phyloP scores from a whole-genome alignment of 768 basidiomycete species.

The Tephrocybe rancida region DNA sequence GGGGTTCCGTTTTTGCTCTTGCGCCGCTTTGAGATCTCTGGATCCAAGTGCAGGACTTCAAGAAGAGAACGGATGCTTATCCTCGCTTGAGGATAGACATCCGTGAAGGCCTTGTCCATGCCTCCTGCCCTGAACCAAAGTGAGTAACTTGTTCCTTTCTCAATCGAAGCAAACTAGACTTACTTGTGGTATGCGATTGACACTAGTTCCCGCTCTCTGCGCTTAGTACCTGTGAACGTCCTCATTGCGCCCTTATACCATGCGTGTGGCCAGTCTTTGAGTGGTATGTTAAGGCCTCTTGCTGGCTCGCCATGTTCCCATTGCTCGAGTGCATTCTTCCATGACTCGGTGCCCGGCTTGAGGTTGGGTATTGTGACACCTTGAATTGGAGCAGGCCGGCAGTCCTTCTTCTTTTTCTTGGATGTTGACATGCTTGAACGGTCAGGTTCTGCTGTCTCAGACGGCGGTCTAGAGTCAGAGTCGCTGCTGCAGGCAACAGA shows the following conservation, averaged over 20 bases:
- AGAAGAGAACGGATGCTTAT: conserved; percentile 11
- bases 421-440: background rate
- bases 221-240: conserved; percentile 17
- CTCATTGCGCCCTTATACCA: conserved; percentile 27
- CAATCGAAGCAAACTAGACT: conserved; percentile 1
- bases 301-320: conserved; percentile 26
- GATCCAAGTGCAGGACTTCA: background rate
- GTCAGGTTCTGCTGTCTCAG: background rate
- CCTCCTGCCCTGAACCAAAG: conserved; percentile 8
- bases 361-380: conserved; percentile 23
- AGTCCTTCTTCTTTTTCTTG: background rate
- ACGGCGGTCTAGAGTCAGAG: background rate
- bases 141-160: background rate
- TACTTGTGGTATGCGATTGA: conserved; percentile 25
- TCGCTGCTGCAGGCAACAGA: background rate
- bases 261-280: conserved; percentile 30
- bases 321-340: conserved; percentile 26
- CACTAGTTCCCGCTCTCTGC: conserved; percentile 20
- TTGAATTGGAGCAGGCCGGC: conserved; percentile 6
- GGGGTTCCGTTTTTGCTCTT: conserved; percentile 2
- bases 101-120: conserved; percentile 12
- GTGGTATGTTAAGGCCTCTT: conserved; percentile 13
- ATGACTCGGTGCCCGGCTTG: conserved; percentile 16
- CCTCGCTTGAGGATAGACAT: conserved; percentile 14
- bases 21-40: background rate